phyloP scores from a whole-genome alignment of 352 stramenopile genomes.

The Thalassiosira hispida region DNA sequence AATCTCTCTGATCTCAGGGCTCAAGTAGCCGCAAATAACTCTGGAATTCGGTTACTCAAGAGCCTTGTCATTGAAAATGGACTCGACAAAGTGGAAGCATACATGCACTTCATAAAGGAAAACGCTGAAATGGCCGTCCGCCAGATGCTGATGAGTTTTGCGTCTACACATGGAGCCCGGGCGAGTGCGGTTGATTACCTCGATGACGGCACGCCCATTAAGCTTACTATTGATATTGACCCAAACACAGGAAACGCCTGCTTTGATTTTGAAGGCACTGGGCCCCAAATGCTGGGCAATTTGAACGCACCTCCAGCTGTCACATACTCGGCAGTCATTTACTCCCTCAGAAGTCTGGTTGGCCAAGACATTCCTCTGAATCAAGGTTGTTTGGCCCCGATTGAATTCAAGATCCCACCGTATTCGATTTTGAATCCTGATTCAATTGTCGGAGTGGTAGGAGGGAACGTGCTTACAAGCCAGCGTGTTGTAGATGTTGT shows the following conservation, averaged over 20 bases:
- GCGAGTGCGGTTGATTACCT: conserved; percentile 94
- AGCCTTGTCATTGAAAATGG: conserved; percentile 95
- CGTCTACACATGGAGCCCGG: conserved; percentile 70
- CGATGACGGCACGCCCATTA: conserved; percentile 98
- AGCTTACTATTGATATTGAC: conserved; percentile 96
- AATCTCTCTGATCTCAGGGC: conserved; percentile 97
- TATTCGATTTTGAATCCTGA: conserved; percentile 96
- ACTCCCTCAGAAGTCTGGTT: conserved; percentile 96
- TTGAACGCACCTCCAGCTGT: conserved; percentile 98
- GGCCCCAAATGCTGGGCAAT: conserved; percentile 96
- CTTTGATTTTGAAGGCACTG: conserved; percentile 98
- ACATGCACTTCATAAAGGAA: conserved; percentile 99
- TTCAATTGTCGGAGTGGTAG: conserved; percentile 94
- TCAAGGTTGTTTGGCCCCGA: conserved; percentile 92
- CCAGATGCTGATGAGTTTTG: conserved; percentile 94
- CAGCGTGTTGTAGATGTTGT: conserved; percentile 99
- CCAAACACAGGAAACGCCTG: conserved; percentile 87
- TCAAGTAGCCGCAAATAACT: conserved; percentile 98
- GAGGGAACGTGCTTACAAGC: conserved; percentile 93
- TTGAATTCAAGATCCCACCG: conserved; percentile 95
- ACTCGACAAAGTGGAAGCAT: conserved; percentile 93
- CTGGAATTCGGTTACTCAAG: conserved; percentile 94
- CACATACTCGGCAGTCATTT: conserved; percentile 99
- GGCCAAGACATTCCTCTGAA: conserved; percentile 96
- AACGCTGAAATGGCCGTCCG: conserved; percentile 95